These are phyloP conservation scores for Conidiobolus incongruus DNA, from an alignment of 371 early-diverging fungal species.

Conservation along the genomic window DNA sequence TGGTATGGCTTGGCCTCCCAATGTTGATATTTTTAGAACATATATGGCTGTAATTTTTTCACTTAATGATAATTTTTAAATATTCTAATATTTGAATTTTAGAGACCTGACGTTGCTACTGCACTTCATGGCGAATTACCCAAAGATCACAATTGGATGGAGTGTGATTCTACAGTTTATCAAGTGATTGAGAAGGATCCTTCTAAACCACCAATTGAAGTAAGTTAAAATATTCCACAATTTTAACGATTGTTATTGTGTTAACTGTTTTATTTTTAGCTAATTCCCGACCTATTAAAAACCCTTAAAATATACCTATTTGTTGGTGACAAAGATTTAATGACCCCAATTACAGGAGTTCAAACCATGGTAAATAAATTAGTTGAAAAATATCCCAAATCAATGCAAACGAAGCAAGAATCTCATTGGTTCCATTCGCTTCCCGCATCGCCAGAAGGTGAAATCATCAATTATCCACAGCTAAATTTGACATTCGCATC, in stretches of 20 bases:
- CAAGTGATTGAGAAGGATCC: not conserved
- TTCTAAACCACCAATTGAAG: not conserved
- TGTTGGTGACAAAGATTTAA: conserved; percentile 1
- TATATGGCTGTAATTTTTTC: conserved; percentile 1
- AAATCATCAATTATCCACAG: not conserved
- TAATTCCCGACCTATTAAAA: too few relatives aligned
- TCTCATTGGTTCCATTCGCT: not conserved
- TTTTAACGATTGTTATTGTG: too few relatives aligned
- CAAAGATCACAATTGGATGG: not conserved
- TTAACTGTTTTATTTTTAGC: too few relatives aligned
- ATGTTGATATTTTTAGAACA: not conserved
- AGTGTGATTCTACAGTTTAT: not conserved
- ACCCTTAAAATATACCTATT: not conserved
- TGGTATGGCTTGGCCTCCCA: conserved; percentile 54
- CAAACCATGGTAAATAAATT: not conserved
- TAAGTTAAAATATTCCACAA: too few relatives aligned
- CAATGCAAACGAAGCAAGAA: not conserved
- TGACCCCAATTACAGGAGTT: not conserved
- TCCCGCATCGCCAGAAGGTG: not conserved
- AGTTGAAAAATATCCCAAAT: not conserved
- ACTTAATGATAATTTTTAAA: not conserved
- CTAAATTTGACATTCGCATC: not conserved
- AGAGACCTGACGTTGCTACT: not conserved
- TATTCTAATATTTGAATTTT: not conserved
- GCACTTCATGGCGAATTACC: not conserved